Percentiles rank a stretch among this genome's conserved stretches.
These are phyloP conservation scores for Orbilia javanica DNA, from an alignment of 2,329 filamentous ascomycete species.

Conservation along the genomic window DNA sequence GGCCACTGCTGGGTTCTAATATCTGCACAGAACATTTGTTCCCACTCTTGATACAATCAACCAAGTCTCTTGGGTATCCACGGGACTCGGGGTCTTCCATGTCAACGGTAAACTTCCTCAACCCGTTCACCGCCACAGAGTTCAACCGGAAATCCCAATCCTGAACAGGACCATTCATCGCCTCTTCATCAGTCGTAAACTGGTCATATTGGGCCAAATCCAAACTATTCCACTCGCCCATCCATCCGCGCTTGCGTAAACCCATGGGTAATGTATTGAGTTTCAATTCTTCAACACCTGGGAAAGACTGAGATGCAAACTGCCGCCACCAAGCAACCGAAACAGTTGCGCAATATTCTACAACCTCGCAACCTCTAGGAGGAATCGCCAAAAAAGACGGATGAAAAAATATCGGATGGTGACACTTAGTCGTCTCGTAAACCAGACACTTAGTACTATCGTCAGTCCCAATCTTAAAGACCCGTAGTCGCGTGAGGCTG, in stretches of 20 bases:
- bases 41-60: background rate
- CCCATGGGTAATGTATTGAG: background rate
- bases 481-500: background rate
- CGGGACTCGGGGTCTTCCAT: background rate
- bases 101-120: background rate
- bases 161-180: background rate
- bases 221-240: no score
- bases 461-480: background rate
- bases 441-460: background rate
- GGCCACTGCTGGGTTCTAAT: no score
- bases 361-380: background rate
- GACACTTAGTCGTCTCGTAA: no score
- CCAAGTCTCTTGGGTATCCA: background rate
- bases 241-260: no score
- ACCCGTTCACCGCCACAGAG: background rate
- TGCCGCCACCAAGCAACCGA: constrained; percentile 9
- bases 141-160: background rate
- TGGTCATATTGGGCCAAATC: background rate
- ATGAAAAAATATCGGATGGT: background rate
- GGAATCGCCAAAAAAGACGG: constrained; percentile 3
- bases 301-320: background rate
- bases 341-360: background rate
- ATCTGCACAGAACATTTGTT: background rate
- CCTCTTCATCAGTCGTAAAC: background rate
- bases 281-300: background rate